phyloP scores from a whole-genome alignment of 306 rosid genomes.

The Citrullus mucosospermus region DNA sequence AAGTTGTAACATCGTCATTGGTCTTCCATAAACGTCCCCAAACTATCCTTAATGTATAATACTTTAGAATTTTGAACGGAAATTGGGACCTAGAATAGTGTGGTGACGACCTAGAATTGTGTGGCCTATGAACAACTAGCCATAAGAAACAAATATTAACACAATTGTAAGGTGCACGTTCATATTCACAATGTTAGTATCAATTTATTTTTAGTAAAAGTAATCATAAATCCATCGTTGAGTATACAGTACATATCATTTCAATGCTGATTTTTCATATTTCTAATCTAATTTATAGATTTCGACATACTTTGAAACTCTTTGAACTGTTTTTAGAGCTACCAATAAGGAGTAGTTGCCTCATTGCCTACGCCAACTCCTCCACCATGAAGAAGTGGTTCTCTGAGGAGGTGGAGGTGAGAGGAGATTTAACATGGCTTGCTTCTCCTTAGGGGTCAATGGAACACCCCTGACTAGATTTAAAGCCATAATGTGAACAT shows the following conservation, averaged over 20 bases:
- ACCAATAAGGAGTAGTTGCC: background rate
- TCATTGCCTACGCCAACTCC: slow-evolving; percentile 36
- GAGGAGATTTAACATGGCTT: slow-evolving; percentile 73
- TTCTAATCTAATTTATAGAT: background rate
- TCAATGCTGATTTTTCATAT: background rate
- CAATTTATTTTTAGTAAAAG: background rate
- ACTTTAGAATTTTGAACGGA: too few relatives aligned
- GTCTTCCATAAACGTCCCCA: too few relatives aligned
- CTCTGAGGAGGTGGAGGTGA: slow-evolving; percentile 52
- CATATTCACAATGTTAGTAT: background rate
- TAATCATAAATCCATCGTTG: background rate
- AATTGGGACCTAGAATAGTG: too few relatives aligned
- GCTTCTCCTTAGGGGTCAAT: slow-evolving; percentile 66
- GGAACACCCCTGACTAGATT: slow-evolving; percentile 64
- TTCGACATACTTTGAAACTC: background rate
- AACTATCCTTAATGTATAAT: too few relatives aligned
- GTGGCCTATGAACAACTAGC: background rate
- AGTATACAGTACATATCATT: background rate
- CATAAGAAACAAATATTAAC: background rate
- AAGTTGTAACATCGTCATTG: too few relatives aligned
- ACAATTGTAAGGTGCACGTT: background rate
- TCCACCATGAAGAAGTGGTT: slow-evolving; percentile 38
- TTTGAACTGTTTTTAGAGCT: background rate
- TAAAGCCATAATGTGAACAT: slow-evolving; percentile 74
- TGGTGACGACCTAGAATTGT: too few relatives aligned